Conservation (phyloP, 768 basidiomycete species). For the Kwoniella newhampshirensis region DNA sequence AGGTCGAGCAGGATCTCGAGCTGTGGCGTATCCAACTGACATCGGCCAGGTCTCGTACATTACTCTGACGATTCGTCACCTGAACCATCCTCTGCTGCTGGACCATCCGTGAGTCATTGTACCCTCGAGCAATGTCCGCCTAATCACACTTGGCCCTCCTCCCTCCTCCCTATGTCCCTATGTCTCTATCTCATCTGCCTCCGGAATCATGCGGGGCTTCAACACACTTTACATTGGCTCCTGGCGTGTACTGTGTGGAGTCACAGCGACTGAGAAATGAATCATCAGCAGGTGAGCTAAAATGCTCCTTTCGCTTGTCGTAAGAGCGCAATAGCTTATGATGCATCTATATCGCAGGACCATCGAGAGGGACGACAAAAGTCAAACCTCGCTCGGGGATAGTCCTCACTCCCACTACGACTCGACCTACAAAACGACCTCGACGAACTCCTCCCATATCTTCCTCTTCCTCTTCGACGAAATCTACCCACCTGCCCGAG, state of each 20-base stretch:
- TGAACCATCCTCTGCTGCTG: slow-evolving; percentile 18
- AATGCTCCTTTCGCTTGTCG: too few species aligned
- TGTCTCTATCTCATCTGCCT: too few species aligned
- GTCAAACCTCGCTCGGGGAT: slow-evolving; percentile 7
- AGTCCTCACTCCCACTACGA: slow-evolving; percentile 9
- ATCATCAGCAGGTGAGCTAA: slow-evolving; percentile 7
- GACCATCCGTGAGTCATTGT: slow-evolving; percentile 36
- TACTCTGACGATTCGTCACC: slow-evolving; percentile 34
- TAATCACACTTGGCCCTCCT: slow-evolving; percentile 38
- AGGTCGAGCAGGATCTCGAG: too few species aligned
- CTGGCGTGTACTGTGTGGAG: slow-evolving; percentile 7
- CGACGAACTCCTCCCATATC: slow-evolving; percentile 5
- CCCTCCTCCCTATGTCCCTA: not conserved
- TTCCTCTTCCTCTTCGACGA: not conserved
- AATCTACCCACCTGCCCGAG: slow-evolving; percentile 19
- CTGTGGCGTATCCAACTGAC: not conserved
- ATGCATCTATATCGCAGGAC: not conserved
- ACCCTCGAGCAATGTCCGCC: slow-evolving; percentile 12
- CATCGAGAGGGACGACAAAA: slow-evolving; percentile 1
- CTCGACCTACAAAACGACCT: slow-evolving; percentile 6
- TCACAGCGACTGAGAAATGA: slow-evolving; percentile 17
- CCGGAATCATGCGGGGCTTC: too few species aligned
- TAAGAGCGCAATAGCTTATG: too few species aligned
- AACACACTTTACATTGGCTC: slow-evolving; percentile 3
- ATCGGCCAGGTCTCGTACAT: slow-evolving; percentile 31